phyloP scores from a whole-genome alignment of 2,329 filamentous ascomycete genomes.

The Aspergillus fischeri region DNA sequence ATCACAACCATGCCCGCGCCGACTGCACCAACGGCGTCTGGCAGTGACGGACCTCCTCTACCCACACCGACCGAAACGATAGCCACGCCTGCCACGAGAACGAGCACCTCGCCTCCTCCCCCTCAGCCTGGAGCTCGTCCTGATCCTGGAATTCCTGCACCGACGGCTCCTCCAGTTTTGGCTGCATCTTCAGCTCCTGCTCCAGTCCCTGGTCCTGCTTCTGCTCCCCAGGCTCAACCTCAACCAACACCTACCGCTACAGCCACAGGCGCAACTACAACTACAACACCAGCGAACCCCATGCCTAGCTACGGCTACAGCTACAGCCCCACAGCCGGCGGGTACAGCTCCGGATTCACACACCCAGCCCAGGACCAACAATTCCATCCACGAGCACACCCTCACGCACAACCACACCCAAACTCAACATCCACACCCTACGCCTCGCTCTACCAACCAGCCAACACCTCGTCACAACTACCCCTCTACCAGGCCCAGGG shows the following conservation, averaged over 20 bases:
- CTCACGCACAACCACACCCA: constrained; percentile 10
- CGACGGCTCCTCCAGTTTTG: not conserved
- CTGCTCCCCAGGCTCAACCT: constrained; percentile 7
- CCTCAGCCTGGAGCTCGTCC: constrained; percentile 36
- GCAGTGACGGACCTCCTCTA: constrained; percentile 3
- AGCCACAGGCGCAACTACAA: constrained; percentile 26
- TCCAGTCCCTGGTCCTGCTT: constrained; percentile 18
- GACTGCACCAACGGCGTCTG: constrained; percentile 15
- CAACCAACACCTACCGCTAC: not conserved
- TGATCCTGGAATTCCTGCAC: constrained; percentile 7
- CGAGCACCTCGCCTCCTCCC: constrained; percentile 34
- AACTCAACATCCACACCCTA: constrained; percentile 26
- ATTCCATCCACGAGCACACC: not conserved
- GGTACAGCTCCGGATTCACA: not conserved
- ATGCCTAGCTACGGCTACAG: not conserved
- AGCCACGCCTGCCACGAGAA: constrained; percentile 20
- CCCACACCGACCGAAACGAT: constrained; percentile 24
- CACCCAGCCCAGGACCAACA: not conserved
- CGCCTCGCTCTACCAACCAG: constrained; percentile 22
- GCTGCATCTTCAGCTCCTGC: constrained; percentile 7
- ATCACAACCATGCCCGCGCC: constrained; percentile 23
- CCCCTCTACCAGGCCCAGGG: constrained; percentile 13
- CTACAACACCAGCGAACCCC: constrained; percentile 37
- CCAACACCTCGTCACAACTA: constrained; percentile 8
- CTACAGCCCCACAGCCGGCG: not conserved